phyloP scores from a whole-genome alignment of 176 grass and related monocot species.

The Avena eriantha region DNA sequence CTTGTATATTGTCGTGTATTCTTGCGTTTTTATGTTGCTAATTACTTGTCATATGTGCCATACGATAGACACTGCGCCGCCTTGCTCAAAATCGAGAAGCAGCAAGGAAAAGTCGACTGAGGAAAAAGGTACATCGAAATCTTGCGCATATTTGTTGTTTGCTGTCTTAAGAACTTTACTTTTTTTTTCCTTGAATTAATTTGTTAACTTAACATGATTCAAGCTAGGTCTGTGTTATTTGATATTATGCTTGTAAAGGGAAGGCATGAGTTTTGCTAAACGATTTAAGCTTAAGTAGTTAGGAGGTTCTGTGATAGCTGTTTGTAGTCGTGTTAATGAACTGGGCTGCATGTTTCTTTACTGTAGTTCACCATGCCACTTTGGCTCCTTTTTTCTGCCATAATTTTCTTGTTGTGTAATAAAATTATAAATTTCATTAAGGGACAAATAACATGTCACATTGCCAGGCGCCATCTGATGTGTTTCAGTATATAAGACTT shows the following conservation, averaged over 20 bases:
- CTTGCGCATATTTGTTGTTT: not conserved
- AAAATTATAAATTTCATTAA: not conserved
- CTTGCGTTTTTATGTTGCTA: not conserved
- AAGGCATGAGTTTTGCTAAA: not conserved
- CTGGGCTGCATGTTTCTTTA: not conserved
- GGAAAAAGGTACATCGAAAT: slow-evolving; percentile 59
- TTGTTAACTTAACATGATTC: not conserved
- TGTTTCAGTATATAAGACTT: not conserved
- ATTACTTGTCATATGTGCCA: slow-evolving; percentile 9
- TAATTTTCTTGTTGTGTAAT: slow-evolving; percentile 5
- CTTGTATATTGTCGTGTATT: not conserved
- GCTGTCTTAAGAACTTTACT: not conserved
- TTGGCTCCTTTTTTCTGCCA: not conserved
- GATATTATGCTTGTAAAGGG: not conserved
- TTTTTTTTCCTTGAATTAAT: not conserved
- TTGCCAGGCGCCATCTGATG: not conserved
- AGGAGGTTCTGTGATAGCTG: not conserved
- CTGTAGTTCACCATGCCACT: not conserved
- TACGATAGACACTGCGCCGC: slow-evolving; percentile 54
- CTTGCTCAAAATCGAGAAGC: slow-evolving; percentile 84
- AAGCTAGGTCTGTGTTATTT: slow-evolving; percentile 16
- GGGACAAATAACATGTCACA: not conserved
- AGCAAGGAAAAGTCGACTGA: slow-evolving; percentile 74
- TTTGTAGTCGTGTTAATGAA: slow-evolving; percentile 18
- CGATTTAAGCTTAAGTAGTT: not conserved